Base-by-base conservation (phyloP, 2,329 filamentous ascomycete species). In the Paracorniculantispora psalliotae region DNA sequence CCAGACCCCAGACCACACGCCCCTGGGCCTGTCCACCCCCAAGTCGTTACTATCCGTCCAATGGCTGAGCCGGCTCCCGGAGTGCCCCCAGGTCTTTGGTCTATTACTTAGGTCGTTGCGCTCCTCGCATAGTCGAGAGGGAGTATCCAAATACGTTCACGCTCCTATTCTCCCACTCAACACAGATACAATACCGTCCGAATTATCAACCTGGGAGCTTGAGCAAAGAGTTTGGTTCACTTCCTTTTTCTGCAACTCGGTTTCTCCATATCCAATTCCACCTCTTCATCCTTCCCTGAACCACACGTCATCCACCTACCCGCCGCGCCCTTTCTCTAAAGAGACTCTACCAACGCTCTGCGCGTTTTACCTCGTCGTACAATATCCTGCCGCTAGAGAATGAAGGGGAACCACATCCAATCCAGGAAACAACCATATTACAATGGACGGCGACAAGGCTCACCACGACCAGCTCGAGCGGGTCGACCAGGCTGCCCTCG, bases 401-500 rank as follows among this genome's bases (percentile, higher is more conserved):
- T 59, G 57, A 54, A 49, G 46, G 43, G 23, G 37, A 61, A 51
- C 59, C 37, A 55, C 53, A 48, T n/a, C 33, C 61, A 46, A 33
- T 23, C 35, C 47, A 46, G 12, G 48, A 28, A 48, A 33, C 43
- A 56, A 30, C 48, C 48, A 53, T 62, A 60, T 61, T 59, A 64
- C 54, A 61, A 68, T 68, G 65, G 61, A 65, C 62, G 62, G 54
- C 62, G 65, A 65, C 63, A 61, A 59, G 46, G 59, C 35, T 8
- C 47, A 53, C 35, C 46, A 37, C 21, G 62, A 65, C 51, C 49
- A 48, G 35, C 39, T 57, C 43, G 60, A 61, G 44, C 61, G 61
- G 3, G 56, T 64, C 33, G 65, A 67, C 61, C 68, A 71, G 60
- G 67, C 66, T 35, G 61, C 66, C 13, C 69, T 68, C 52, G 75